These are phyloP conservation scores for Fusarium sp. DNA, from an alignment of 2,329 filamentous ascomycete species.

Conservation along the genomic window DNA sequence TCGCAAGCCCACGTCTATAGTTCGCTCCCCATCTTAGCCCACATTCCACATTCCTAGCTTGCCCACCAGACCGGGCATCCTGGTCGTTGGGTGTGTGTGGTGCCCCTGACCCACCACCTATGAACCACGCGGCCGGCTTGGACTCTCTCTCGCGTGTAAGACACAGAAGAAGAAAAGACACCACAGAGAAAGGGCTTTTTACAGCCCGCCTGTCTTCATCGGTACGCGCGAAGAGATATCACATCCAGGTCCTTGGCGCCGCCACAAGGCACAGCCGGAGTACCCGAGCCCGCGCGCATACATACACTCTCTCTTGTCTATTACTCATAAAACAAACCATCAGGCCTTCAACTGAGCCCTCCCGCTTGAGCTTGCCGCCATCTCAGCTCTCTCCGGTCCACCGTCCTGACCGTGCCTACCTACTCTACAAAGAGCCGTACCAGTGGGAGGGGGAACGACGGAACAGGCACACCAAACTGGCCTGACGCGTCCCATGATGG, in stretches of 20 bases:
- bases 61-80: background rate
- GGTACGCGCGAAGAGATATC: background rate
- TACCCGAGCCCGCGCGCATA: background rate
- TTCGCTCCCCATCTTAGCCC: constrained; percentile 2
- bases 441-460: background rate
- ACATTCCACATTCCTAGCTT: background rate
- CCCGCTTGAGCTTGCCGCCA: constrained; percentile 5
- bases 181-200: background rate
- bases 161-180: background rate
- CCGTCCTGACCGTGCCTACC: constrained; percentile 12
- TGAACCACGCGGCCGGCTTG: background rate
- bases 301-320: background rate
- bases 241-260: background rate
- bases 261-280: background rate
- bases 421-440: background rate
- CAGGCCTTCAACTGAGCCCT: background rate
- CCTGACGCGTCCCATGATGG: constrained; percentile 11
- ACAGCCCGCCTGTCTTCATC: background rate
- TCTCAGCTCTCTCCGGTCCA: constrained; percentile 1
- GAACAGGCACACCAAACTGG: constrained; percentile 13
- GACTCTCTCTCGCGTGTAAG: background rate
- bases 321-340: background rate
- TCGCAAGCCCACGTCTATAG: constrained; percentile 6
- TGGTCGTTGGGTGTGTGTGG: background rate
- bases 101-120: background rate